Base-by-base conservation (phyloP, 768 basidiomycete species). In the Chlorophyllum brunneum region DNA sequence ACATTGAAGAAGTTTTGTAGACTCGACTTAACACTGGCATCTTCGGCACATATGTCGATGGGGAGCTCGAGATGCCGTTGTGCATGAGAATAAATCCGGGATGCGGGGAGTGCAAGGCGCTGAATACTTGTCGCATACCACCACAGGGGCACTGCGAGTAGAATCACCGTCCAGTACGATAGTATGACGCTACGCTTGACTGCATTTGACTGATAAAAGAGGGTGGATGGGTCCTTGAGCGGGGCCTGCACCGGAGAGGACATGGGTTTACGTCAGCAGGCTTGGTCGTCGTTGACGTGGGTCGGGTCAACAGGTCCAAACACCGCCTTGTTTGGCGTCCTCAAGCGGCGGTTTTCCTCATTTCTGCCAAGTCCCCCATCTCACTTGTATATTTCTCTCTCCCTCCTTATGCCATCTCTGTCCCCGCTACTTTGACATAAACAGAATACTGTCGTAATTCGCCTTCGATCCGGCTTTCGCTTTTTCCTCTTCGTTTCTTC, bases 81-180 rank as follows among this genome's bases (percentile, higher is more conserved):
- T 37, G 78, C 71, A 59, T 84, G 76, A 5, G 75, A 72, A 34
- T 66, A 65, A 29, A 94, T 83, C 18, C 80, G 77, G 37, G 69
- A 66, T 6, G 75, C 70, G 1, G 95, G 92, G 10, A 97, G 71
- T 0, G 85, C 72, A 13, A 88, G 74, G 23, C 95, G 81, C 62
- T 94, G 80, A 24, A 98, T 95, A 57, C 88, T 89, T 4, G 97
- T 98, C 23, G 88, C 85, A 45, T 75, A 77, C 92, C 93, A 98
- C 97, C 97, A 99, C 43, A 92, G 76, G 2, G 97, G 97, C 16
- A 95, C 54, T 1, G 86, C 86, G 5, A 92, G 69, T 29, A 95
- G 57, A 30, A 97, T 77, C 23, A 92, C 68, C 22, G 78, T 49
- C 82, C 93, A 93, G 67, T 95, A 97, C 0, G 88, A 79, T 3